Evolutionary conservation across 1,139 yeast genomes (phyloP).

Genomic region (Suhomyces bokatorum): DNA sequence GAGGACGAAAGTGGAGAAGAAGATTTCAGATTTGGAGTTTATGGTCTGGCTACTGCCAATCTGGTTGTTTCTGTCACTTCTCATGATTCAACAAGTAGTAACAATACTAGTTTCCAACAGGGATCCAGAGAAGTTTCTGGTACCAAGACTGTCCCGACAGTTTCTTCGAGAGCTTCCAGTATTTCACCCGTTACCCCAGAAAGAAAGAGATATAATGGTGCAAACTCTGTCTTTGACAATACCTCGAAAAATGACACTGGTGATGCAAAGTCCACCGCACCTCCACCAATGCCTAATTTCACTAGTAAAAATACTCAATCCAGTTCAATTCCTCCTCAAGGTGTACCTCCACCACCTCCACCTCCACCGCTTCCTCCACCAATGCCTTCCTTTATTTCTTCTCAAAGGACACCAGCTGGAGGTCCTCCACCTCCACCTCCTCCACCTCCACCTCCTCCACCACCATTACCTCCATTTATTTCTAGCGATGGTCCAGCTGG

Average conservation of each 20-base stretch:
- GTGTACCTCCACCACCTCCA: conserved; percentile 12
- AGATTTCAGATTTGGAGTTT: conserved; percentile 6
- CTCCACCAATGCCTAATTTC: conserved; percentile 7
- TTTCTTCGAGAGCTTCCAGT: not conserved
- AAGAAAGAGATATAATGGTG: not conserved
- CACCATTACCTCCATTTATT: conserved; percentile 13
- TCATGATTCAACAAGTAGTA: conserved; percentile 2
- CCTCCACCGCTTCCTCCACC: conserved; percentile 34
- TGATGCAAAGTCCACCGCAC: conserved; percentile 18
- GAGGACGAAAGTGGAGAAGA: not conserved
- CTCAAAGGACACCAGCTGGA: not conserved
- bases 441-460: conserved; percentile 23
- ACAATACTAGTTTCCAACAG: not conserved
- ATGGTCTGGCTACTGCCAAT: not conserved
- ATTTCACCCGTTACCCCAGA: not conserved
- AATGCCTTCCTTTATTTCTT: conserved; percentile 19
- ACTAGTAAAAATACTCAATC: not conserved
- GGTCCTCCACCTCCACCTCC: conserved; percentile 15
- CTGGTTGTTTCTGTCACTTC: conserved; percentile 9
- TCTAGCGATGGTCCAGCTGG: not conserved
- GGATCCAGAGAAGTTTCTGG: not conserved
- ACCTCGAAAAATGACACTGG: not conserved
- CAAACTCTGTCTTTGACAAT: not conserved
- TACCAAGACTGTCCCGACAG: not conserved
- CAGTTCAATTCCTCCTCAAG: not conserved